Evolutionary conservation across 768 basidiomycete genomes (phyloP).

Genomic region (Ramaria sp.): DNA sequence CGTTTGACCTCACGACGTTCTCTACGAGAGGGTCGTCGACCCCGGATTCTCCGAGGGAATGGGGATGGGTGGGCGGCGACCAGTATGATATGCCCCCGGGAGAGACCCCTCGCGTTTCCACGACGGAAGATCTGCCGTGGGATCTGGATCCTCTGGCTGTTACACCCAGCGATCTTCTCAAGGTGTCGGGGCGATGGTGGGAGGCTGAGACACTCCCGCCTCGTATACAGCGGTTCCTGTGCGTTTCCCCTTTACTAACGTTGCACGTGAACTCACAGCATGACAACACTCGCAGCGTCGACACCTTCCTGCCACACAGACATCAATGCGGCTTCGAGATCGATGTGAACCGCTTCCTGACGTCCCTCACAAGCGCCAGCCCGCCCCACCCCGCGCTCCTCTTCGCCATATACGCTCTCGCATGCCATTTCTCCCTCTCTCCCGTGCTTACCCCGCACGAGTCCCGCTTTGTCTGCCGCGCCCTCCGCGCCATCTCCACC

Average conservation of each 20-base stretch:
- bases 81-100: neutral
- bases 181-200: slow-evolving; percentile 8
- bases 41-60: neutral
- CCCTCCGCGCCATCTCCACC: slow-evolving; percentile 46
- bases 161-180: slow-evolving; percentile 2
- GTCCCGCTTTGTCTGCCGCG: slow-evolving; percentile 42
- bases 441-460: slow-evolving; percentile 59
- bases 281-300: slow-evolving; percentile 36
- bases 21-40: slow-evolving; percentile 2
- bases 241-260: neutral
- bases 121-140: slow-evolving; percentile 1
- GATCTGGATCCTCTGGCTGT: slow-evolving; percentile 1
- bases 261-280: neutral
- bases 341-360: slow-evolving; percentile 51
- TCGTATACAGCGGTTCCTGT: slow-evolving; percentile 12
- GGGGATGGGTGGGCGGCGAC: neutral
- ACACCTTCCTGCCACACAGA: slow-evolving; percentile 55
- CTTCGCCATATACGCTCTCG: slow-evolving; percentile 77
- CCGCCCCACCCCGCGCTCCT: slow-evolving; percentile 66
- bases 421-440: slow-evolving; percentile 69
- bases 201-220: slow-evolving; percentile 6
- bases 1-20: slow-evolving; percentile 1
- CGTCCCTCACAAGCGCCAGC: slow-evolving; percentile 44
- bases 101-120: neutral
- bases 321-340: slow-evolving; percentile 62